Evolutionary conservation across 2,329 filamentous ascomycete species (phyloP).

Genomic region (Paraphaeosphaeria minitans): DNA sequence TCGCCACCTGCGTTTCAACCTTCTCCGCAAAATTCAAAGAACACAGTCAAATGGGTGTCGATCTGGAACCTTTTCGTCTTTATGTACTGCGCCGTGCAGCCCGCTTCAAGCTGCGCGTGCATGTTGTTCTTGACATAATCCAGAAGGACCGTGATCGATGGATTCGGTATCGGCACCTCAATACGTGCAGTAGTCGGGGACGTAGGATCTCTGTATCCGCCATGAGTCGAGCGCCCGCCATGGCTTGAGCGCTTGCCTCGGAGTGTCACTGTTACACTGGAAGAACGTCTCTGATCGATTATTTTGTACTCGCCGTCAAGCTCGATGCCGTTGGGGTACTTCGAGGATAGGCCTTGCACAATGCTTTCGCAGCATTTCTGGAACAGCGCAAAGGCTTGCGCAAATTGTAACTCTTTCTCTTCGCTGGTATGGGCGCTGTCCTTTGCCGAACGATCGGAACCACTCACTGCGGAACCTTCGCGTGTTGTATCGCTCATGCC

Average conservation of each 20-base stretch:
- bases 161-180: neutral
- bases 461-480: neutral
- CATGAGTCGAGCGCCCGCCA: conserved; percentile 12
- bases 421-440: neutral
- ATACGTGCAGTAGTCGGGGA: neutral
- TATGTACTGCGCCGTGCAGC: neutral
- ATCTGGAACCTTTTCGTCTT: neutral
- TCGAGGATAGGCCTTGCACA: neutral
- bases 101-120: neutral
- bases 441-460: neutral
- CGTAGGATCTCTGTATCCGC: neutral
- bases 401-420: neutral
- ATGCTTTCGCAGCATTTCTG: neutral
- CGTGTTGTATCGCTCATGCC: neutral
- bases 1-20: neutral
- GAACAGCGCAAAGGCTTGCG: neutral
- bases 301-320: neutral
- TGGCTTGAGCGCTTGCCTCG: conserved; percentile 8
- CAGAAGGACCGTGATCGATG: neutral
- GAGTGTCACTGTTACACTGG: neutral
- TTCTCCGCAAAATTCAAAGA: neutral
- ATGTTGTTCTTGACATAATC: neutral
- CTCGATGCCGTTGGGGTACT: neutral
- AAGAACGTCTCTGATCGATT: neutral
- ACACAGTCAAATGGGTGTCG: conserved; percentile 1